Conservation (phyloP, 768 basidiomycete species). For the Dacryopinax spathularia region DNA sequence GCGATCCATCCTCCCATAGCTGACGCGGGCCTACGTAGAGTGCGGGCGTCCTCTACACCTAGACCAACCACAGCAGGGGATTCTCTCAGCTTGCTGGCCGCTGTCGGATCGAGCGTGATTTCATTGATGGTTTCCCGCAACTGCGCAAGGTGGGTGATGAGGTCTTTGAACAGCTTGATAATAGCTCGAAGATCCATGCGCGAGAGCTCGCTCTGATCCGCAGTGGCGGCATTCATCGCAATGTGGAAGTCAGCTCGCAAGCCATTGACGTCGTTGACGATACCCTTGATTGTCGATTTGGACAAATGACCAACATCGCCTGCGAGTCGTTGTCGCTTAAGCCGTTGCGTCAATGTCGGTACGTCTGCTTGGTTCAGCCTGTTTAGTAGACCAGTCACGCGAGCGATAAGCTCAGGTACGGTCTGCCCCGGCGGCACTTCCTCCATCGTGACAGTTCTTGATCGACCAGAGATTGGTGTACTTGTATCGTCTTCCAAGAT, state of each 20-base stretch:
- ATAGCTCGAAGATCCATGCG: slow-evolving; percentile 69
- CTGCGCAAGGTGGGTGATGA: slow-evolving; percentile 68
- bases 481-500: background rate
- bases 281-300: slow-evolving; percentile 57
- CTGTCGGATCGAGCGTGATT: slow-evolving; percentile 71
- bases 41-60: slow-evolving; percentile 16
- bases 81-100: slow-evolving; percentile 58
- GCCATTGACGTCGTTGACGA: slow-evolving; percentile 52
- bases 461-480: background rate
- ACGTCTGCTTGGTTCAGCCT: slow-evolving; percentile 66
- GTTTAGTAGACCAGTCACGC: slow-evolving; percentile 47
- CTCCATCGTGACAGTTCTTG: background rate
- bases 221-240: slow-evolving; percentile 25
- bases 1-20: slow-evolving; percentile 16
- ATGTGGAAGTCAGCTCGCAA: slow-evolving; percentile 61
- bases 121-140: slow-evolving; percentile 76
- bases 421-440: slow-evolving; percentile 14
- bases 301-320: slow-evolving; percentile 74
- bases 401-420: slow-evolving; percentile 26
- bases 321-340: slow-evolving; percentile 82
- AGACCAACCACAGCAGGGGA: background rate
- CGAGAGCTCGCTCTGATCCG: slow-evolving; percentile 62
- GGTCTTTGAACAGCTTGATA: slow-evolving; percentile 73
- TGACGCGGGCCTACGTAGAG: background rate
- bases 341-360: slow-evolving; percentile 68